A percentile compares a stretch with the other conserved stretches of the same genome.
Conservation (phyloP, 1,139 yeast genomes). For the Pneumocystis wakefieldiae region DNA sequence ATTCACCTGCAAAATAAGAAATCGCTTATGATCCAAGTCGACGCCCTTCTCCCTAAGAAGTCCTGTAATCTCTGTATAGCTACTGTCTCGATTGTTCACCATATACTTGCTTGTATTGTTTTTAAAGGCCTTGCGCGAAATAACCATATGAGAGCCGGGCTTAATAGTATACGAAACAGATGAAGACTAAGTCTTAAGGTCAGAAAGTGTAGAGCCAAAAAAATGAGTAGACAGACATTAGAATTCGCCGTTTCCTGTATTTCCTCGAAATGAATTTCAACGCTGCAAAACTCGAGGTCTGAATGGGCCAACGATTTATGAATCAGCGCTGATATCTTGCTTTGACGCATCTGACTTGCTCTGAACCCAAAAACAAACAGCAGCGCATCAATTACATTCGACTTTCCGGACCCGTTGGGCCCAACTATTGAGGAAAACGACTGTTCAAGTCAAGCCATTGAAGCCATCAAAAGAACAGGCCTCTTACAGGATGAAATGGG, state of each 20-base stretch:
- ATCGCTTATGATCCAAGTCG: slow-evolving; percentile 87
- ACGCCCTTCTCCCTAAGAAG: slow-evolving; percentile 72
- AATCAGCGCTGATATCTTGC: slow-evolving; percentile 75
- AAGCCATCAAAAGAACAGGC: background rate
- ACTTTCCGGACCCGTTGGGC: slow-evolving; percentile 95
- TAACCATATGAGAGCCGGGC: slow-evolving; percentile 46
- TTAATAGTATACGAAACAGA: slow-evolving; percentile 28
- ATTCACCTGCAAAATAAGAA: slow-evolving; percentile 57
- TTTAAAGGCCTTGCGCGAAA: slow-evolving; percentile 64
- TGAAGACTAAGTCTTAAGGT: slow-evolving; percentile 25
- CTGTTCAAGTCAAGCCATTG: slow-evolving; percentile 22
- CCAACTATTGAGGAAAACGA: slow-evolving; percentile 98
- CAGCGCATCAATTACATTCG: slow-evolving; percentile 92
- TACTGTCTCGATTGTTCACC: slow-evolving; percentile 54
- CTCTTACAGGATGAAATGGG: slow-evolving; percentile 51
- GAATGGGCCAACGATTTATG: slow-evolving; percentile 63
- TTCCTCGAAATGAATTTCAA: slow-evolving; percentile 79
- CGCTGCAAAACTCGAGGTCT: slow-evolving; percentile 60
- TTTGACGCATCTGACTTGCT: slow-evolving; percentile 93
- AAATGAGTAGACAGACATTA: slow-evolving; percentile 30
- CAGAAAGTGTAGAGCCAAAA: background rate
- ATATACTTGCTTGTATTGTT: slow-evolving; percentile 69
- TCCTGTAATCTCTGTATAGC: slow-evolving; percentile 65
- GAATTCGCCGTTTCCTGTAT: slow-evolving; percentile 28
- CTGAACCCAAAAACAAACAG: slow-evolving; percentile 93